These are phyloP conservation scores for Aureobasidium sp. DNA, from an alignment of 2,329 filamentous ascomycete species.

Conservation along the genomic window DNA sequence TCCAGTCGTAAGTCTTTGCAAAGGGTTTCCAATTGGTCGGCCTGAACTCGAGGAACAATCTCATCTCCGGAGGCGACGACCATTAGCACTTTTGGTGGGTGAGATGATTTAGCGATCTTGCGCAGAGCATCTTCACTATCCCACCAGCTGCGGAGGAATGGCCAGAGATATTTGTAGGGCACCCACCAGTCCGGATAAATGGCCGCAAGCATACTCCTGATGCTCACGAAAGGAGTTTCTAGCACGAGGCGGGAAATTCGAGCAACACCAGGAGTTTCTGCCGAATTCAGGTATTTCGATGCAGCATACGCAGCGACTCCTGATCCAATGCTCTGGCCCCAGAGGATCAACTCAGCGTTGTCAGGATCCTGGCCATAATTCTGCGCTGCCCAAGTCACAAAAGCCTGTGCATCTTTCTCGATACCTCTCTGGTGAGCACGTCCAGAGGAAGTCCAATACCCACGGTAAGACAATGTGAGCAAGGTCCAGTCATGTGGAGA, in stretches of 20 bases:
- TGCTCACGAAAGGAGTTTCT: conserved; percentile 68
- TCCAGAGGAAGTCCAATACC: conserved; percentile 71
- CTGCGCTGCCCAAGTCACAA: conserved; percentile 52
- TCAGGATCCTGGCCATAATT: conserved; percentile 31
- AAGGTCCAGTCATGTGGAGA: conserved; percentile 28
- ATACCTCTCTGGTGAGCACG: conserved; percentile 63
- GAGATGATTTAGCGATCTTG: conserved; percentile 25
- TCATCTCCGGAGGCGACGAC: conserved; percentile 49
- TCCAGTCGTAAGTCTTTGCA: conserved; percentile 30
- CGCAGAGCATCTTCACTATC: conserved; percentile 37
- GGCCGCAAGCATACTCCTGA: conserved; percentile 60
- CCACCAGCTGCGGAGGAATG: conserved; percentile 59
- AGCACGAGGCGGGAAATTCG: conserved; percentile 49
- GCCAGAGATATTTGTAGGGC: conserved; percentile 66
- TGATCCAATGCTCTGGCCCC: conserved; percentile 71
- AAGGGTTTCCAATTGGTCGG: conserved; percentile 41
- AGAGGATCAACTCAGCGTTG: conserved; percentile 47
- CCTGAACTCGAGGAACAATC: conserved; percentile 52
- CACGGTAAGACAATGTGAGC: conserved; percentile 52
- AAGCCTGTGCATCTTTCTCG: conserved; percentile 57
- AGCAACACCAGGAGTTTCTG: not conserved
- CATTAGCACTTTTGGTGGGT: conserved; percentile 37
- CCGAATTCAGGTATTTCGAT: conserved; percentile 33
- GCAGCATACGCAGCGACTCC: conserved; percentile 60
- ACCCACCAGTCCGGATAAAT: conserved; percentile 74